phyloP scores from a whole-genome alignment of 2,329 filamentous ascomycete genomes.

The Cladosporium sp. region DNA sequence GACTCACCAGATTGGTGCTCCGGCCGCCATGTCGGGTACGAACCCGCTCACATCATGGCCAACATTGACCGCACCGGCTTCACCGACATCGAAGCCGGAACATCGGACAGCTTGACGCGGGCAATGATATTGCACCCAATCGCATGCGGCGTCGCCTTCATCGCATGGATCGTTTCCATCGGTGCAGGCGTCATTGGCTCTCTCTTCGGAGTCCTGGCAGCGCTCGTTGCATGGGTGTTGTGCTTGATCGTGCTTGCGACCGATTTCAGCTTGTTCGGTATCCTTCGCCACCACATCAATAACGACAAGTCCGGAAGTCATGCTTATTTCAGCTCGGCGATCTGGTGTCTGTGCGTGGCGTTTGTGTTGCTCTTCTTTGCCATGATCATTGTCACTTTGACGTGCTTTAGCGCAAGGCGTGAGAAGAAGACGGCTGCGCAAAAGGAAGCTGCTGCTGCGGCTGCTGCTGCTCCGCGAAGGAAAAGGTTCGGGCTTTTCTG shows the following conservation, averaged over 20 bases:
- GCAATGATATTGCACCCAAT: constrained; percentile 61
- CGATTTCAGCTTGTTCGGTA: constrained; percentile 55
- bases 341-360: constrained; percentile 57
- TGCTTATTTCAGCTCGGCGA: constrained; percentile 50
- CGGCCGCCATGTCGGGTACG: constrained; percentile 50
- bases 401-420: constrained; percentile 20
- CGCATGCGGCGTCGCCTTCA: constrained; percentile 53
- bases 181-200: constrained; percentile 50
- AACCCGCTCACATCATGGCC: constrained; percentile 45
- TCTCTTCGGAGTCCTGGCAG: constrained; percentile 47
- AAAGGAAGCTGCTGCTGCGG: constrained; percentile 8
- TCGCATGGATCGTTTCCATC: constrained; percentile 54
- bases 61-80: constrained; percentile 37
- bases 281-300: constrained; percentile 53
- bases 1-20: constrained; percentile 43
- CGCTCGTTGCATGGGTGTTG: constrained; percentile 47
- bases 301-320: constrained; percentile 34
- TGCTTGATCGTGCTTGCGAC: constrained; percentile 47
- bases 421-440: constrained; percentile 18
- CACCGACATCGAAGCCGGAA: constrained; percentile 40
- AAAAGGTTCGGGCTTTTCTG: constrained; percentile 17
- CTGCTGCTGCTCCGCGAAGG: constrained; percentile 10
- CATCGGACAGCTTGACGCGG: constrained; percentile 49
- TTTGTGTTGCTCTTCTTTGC: constrained; percentile 44
- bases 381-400: constrained; percentile 9